These are phyloP conservation scores for Lathyrus aphaca DNA, from an alignment of 306 rosid genomes.

Conservation along the genomic window DNA sequence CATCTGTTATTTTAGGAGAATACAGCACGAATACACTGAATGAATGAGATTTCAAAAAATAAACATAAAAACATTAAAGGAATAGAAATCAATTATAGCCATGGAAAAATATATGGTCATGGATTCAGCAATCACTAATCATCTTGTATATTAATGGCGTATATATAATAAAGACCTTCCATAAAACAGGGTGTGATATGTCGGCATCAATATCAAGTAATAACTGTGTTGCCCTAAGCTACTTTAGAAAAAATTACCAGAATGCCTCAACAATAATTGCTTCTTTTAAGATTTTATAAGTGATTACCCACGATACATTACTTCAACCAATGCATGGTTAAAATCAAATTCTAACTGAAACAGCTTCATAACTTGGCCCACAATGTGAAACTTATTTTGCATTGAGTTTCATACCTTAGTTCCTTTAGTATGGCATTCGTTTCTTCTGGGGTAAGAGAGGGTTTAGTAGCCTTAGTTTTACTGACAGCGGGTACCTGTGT, in stretches of 20 bases:
- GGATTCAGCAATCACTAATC: slow-evolving; percentile 13
- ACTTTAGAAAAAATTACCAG: neutral
- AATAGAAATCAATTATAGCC: slow-evolving; percentile 9
- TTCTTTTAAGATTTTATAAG: slow-evolving; percentile 3
- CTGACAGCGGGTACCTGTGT: slow-evolving; percentile 71
- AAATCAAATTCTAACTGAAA: slow-evolving; percentile 28
- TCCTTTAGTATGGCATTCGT: slow-evolving; percentile 85
- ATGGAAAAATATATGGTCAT: slow-evolving; percentile 9
- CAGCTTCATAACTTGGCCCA: slow-evolving; percentile 1
- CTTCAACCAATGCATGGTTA: slow-evolving; percentile 20
- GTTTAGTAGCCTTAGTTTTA: slow-evolving; percentile 73
- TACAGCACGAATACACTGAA: neutral
- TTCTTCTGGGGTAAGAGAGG: slow-evolving; percentile 90
- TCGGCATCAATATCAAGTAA: neutral
- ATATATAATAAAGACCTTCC: slow-evolving; percentile 1
- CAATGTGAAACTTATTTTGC: slow-evolving; percentile 14
- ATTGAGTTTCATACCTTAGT: slow-evolving; percentile 65
- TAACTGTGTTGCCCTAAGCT: neutral
- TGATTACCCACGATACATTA: neutral
- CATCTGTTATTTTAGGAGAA: neutral
- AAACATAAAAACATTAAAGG: neutral
- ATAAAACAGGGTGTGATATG: neutral
- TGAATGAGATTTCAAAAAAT: neutral
- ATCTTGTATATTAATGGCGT: neutral
- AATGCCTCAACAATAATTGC: slow-evolving; percentile 8